Percentiles rank a stretch among this genome's conserved stretches.
Evolutionary conservation across 2,329 filamentous ascomycete genomes (phyloP).

Genomic region (Epichloe sp.): DNA sequence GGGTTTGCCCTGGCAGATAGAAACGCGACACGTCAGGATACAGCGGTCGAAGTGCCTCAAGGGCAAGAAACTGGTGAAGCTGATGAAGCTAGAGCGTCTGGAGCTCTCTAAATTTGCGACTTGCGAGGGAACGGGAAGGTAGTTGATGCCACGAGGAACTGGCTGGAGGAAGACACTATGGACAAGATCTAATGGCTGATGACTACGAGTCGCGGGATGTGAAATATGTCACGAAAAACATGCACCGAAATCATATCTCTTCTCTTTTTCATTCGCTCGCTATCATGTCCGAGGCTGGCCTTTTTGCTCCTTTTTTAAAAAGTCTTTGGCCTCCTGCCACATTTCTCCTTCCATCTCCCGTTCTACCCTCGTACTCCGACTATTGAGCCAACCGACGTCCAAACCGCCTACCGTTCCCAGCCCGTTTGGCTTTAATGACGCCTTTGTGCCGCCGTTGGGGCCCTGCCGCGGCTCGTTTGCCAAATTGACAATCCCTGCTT

Average conservation of each 20-base stretch:
- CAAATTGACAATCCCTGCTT: slow-evolving; percentile 59
- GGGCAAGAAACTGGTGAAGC: not conserved
- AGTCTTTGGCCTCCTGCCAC: slow-evolving; percentile 36
- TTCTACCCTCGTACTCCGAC: slow-evolving; percentile 67
- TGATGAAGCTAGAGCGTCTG: slow-evolving; percentile 2
- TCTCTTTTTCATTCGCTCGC: not conserved
- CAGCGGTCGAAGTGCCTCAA: not conserved
- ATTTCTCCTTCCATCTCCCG: slow-evolving; percentile 75
- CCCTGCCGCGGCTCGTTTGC: slow-evolving; percentile 20
- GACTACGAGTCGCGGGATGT: not conserved
- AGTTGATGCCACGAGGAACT: not conserved
- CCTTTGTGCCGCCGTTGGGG: slow-evolving; percentile 23
- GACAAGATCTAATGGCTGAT: not conserved
- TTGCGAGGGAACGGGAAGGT: not conserved
- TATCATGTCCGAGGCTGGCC: not conserved
- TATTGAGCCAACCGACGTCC: slow-evolving; percentile 84
- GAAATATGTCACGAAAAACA: too few species aligned
- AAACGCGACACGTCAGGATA: not conserved
- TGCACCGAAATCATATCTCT: not conserved
- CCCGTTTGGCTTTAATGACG: slow-evolving; percentile 39
- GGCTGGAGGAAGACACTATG: not conserved
- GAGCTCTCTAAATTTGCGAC: slow-evolving; percentile 1
- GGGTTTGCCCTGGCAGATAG: slow-evolving; percentile 1
- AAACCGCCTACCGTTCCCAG: slow-evolving; percentile 45
- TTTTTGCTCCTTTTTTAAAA: slow-evolving; percentile 20